These are phyloP conservation scores for Pisolithus sp. DNA, from an alignment of 768 basidiomycete species.

Conservation along the genomic window DNA sequence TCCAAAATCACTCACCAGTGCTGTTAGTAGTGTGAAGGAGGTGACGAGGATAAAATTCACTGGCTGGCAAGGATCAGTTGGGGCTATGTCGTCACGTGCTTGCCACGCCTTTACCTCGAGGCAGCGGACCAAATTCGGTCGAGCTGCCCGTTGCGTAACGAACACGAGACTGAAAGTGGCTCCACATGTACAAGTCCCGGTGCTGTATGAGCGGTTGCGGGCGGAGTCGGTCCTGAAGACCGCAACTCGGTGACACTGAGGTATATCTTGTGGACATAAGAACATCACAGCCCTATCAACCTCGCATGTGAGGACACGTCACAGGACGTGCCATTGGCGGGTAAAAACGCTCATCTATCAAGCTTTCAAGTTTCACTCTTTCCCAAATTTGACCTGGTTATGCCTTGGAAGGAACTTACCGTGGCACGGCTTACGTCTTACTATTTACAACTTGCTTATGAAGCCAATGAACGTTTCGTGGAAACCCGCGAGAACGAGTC, in stretches of 20 bases:
- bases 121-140: constrained; percentile 5
- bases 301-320: not conserved
- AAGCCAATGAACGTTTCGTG: too few species aligned
- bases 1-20: not conserved
- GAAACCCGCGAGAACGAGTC: too few species aligned
- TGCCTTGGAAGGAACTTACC: not conserved
- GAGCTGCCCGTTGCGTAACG: too few species aligned
- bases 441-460: too few species aligned
- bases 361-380: not conserved
- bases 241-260: not conserved
- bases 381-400: not conserved
- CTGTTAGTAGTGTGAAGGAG: not conserved
- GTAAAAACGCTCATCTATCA: not conserved
- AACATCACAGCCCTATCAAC: not conserved
- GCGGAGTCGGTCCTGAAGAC: not conserved
- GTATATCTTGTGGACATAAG: not conserved
- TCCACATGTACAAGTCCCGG: not conserved
- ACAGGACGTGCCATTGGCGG: not conserved
- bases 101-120: constrained; percentile 23
- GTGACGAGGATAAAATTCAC: not conserved
- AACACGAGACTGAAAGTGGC: too few species aligned
- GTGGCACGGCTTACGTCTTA: too few species aligned
- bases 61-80: not conserved
- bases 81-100: constrained; percentile 4
- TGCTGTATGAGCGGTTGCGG: not conserved